These are phyloP conservation scores for Fusarium abutilonis DNA, from an alignment of 2,329 filamentous ascomycete genomes.

Conservation along the genomic window DNA sequence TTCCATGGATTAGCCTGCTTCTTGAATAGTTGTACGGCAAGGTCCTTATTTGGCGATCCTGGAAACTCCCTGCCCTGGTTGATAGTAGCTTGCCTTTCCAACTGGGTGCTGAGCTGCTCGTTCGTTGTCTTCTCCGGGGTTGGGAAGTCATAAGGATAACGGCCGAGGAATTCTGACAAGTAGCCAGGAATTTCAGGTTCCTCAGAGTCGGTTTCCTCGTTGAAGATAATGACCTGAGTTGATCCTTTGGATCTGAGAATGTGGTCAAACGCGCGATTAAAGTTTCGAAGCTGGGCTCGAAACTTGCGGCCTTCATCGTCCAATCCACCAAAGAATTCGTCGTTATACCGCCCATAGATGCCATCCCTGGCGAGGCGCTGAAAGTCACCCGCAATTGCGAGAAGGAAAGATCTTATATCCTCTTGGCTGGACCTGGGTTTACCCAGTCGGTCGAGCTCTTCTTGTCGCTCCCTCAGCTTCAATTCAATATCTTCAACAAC, in stretches of 20 bases:
- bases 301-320: constrained; percentile 40
- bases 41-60: constrained; percentile 50
- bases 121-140: constrained; percentile 40
- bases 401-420: constrained; percentile 49
- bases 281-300: constrained; percentile 46
- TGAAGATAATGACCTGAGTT: constrained; percentile 22
- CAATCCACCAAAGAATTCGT: constrained; percentile 51
- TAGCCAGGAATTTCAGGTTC: constrained; percentile 35
- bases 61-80: constrained; percentile 56
- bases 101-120: constrained; percentile 35
- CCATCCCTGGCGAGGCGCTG: constrained; percentile 47
- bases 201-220: background rate
- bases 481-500: constrained; percentile 44
- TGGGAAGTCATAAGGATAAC: constrained; percentile 45
- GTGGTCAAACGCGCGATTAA: constrained; percentile 47
- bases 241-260: constrained; percentile 43
- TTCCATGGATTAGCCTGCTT: constrained; percentile 53
- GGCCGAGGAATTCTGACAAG: constrained; percentile 44
- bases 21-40: constrained; percentile 54
- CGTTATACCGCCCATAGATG: constrained; percentile 45
- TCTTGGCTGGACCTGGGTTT: constrained; percentile 25
- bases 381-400: constrained; percentile 51
- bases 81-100: constrained; percentile 48
- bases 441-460: constrained; percentile 37
- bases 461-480: constrained; percentile 36